phyloP scores from a whole-genome alignment of 345 rosid genomes.

The Erucastrum elatum region DNA sequence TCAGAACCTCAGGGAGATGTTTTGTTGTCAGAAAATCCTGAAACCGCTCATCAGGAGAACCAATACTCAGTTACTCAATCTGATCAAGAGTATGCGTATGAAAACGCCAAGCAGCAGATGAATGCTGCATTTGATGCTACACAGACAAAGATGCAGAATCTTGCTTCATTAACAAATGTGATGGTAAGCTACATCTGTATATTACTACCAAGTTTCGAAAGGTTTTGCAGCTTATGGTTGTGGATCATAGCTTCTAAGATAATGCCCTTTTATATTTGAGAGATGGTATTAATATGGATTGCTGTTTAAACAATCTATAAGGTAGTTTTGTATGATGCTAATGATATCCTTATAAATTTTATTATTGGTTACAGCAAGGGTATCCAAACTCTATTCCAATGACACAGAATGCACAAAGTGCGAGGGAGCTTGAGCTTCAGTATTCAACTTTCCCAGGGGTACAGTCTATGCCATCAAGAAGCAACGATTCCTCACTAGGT shows the following conservation, averaged over 20 bases:
- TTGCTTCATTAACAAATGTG: conserved; percentile 56
- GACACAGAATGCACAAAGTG: conserved; percentile 63
- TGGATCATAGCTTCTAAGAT: not conserved
- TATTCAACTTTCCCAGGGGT: conserved; percentile 72
- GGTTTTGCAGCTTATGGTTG: not conserved
- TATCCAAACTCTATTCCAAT: conserved; percentile 72
- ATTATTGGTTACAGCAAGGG: conserved; percentile 48
- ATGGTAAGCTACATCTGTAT: conserved; percentile 52
- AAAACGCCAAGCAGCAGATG: conserved; percentile 55
- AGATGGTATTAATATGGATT: not conserved
- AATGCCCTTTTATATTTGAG: not conserved
- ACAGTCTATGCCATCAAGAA: conserved; percentile 68
- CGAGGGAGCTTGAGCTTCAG: conserved; percentile 73
- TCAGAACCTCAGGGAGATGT: conserved; percentile 60
- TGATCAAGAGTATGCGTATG: conserved; percentile 63
- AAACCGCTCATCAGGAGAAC: conserved; percentile 53
- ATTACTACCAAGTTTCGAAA: not conserved
- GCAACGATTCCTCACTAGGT: conserved; percentile 58
- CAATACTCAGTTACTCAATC: conserved; percentile 68
- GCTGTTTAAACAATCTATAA: not conserved
- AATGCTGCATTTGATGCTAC: conserved; percentile 50
- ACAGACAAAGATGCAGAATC: conserved; percentile 66
- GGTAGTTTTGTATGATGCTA: conserved; percentile 10
- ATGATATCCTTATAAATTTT: not conserved
- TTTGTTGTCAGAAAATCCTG: conserved; percentile 58